Conservation (phyloP, 2,329 filamentous ascomycete genomes). For the Alternaria angustiovoidea region DNA sequence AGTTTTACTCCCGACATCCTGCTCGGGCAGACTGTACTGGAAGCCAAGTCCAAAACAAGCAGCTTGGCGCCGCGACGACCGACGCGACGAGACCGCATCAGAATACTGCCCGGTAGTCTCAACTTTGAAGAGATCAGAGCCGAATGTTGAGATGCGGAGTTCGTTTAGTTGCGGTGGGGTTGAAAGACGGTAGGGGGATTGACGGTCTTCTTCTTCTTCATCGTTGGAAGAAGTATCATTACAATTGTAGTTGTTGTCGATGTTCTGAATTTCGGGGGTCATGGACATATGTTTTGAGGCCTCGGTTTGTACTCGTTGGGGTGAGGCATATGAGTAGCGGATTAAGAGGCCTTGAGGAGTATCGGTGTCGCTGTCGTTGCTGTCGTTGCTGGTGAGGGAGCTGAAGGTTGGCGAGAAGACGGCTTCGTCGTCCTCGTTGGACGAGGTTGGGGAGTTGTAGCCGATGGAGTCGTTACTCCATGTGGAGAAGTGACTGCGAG, state of each 20-base stretch:
- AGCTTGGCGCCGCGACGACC: slow-evolving; percentile 37
- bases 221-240: neutral
- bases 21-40: slow-evolving; percentile 45
- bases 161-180: slow-evolving; percentile 35
- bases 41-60: slow-evolving; percentile 46
- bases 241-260: neutral
- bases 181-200: slow-evolving; percentile 19
- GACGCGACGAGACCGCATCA: slow-evolving; percentile 21
- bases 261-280: slow-evolving; percentile 14
- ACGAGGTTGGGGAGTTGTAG: slow-evolving; percentile 34
- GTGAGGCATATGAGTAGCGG: slow-evolving; percentile 30
- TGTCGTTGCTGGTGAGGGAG: slow-evolving; percentile 42
- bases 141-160: slow-evolving; percentile 40
- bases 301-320: slow-evolving; percentile 10
- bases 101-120: slow-evolving; percentile 25
- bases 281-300: slow-evolving; percentile 7
- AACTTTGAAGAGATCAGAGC: slow-evolving; percentile 40
- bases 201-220: slow-evolving; percentile 17
- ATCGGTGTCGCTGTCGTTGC: slow-evolving; percentile 36
- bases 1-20: slow-evolving; percentile 35
- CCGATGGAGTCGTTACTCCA: slow-evolving; percentile 42
- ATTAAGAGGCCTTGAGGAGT: slow-evolving; percentile 33
- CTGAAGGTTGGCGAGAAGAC: slow-evolving; percentile 45
- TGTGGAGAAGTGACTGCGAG: slow-evolving; percentile 44
- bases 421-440: slow-evolving; percentile 29